phyloP scores from a whole-genome alignment of 1,284 basidiomycete genomes.

The Lentinula novae-zelandiae region DNA sequence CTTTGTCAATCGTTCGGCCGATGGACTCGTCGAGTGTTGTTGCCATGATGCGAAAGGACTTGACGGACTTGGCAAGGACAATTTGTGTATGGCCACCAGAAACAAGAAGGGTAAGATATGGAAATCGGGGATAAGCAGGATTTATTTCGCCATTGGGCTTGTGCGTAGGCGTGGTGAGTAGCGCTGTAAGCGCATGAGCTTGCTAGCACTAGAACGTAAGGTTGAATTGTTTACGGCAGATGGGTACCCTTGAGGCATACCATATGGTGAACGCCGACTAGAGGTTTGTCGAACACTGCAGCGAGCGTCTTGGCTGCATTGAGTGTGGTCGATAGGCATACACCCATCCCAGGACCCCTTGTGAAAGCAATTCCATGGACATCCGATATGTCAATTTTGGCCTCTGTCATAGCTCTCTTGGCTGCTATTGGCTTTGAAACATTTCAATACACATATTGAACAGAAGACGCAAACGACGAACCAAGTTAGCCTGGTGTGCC shows the following conservation, averaged over 20 bases:
- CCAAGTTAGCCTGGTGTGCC: constrained; percentile 77
- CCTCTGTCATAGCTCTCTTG: constrained; percentile 60
- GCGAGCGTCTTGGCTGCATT: constrained; percentile 82
- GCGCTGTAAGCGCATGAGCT: constrained; percentile 87
- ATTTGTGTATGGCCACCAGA: constrained; percentile 92
- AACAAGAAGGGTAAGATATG: constrained; percentile 84
- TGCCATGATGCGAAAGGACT: constrained; percentile 68
- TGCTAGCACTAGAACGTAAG: constrained; percentile 52
- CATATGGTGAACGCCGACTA: constrained; percentile 95
- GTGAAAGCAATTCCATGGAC: constrained; percentile 90
- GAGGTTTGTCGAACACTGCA: constrained; percentile 69
- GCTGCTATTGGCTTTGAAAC: constrained; percentile 71
- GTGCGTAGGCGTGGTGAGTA: constrained; percentile 58
- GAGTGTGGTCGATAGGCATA: constrained; percentile 71
- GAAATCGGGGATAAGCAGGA: constrained; percentile 59
- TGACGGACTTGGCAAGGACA: constrained; percentile 62
- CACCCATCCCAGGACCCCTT: constrained; percentile 71
- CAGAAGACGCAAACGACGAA: constrained; percentile 22
- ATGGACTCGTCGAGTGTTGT: constrained; percentile 77
- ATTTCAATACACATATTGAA: not conserved
- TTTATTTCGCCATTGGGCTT: not conserved
- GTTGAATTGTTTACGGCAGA: not conserved
- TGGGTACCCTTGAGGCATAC: constrained; percentile 36
- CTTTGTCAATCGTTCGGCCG: constrained; percentile 79
- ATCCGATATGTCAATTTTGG: constrained; percentile 53